These are phyloP conservation scores for Talaromyces amestolkiae DNA, from an alignment of 2,329 filamentous ascomycete species.

Conservation along the genomic window DNA sequence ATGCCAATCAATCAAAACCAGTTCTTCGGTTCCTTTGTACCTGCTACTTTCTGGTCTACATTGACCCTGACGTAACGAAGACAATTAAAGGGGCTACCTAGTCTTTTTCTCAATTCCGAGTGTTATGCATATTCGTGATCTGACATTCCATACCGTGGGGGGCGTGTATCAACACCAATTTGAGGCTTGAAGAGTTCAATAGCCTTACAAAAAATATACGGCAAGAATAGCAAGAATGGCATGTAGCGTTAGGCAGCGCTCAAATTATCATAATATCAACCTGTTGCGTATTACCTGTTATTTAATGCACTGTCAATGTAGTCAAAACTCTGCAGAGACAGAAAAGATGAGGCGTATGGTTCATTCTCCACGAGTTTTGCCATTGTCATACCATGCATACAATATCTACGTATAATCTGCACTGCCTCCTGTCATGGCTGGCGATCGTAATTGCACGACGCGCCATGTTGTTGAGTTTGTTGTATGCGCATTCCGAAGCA, in stretches of 20 bases:
- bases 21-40: neutral
- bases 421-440: neutral
- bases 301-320: too few relatives aligned
- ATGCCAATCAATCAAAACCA: neutral
- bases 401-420: neutral
- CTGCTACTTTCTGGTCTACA: neutral
- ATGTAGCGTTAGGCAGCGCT: too few relatives aligned
- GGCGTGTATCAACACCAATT: neutral
- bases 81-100: neutral
- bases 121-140: neutral
- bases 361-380: neutral
- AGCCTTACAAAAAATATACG: too few relatives aligned
- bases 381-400: too few relatives aligned
- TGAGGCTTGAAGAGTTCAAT: neutral
- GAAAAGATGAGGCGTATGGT: neutral
- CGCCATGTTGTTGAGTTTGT: conserved; percentile 5
- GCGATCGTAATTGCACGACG: neutral
- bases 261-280: too few relatives aligned
- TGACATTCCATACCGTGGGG: conserved; percentile 17
- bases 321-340: neutral
- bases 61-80: neutral
- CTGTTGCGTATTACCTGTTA: too few relatives aligned
- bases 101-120: neutral
- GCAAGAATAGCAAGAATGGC: too few relatives aligned
- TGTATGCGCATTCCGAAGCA: conserved; percentile 7